These are phyloP conservation scores for Heritiera fomes DNA, from an alignment of 345 rosid species.

Conservation along the genomic window DNA sequence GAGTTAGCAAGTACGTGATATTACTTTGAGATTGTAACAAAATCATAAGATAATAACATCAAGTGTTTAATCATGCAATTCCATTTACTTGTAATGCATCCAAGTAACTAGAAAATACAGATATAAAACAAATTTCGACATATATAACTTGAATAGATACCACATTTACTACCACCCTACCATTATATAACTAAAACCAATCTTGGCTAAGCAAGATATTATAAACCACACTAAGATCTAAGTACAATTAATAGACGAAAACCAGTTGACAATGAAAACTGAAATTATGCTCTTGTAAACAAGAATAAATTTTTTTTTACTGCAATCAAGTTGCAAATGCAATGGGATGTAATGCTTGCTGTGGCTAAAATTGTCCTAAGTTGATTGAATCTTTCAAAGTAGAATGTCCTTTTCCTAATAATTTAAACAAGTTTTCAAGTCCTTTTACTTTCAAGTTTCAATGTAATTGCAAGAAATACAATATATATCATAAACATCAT, in stretches of 20 bases:
- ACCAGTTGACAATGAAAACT: not conserved
- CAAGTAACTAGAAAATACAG: constrained; percentile 39
- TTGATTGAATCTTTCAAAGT: not conserved
- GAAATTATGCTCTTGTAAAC: not conserved
- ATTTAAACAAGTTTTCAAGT: not conserved
- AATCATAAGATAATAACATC: constrained; percentile 53
- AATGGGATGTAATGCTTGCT: not conserved
- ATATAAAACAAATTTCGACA: not conserved
- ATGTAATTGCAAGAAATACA: not conserved
- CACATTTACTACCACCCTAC: not conserved
- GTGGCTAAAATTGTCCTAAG: not conserved
- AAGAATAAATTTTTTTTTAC: not conserved
- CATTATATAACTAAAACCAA: constrained; percentile 6
- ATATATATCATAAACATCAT: not conserved
- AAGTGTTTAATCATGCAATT: constrained; percentile 49
- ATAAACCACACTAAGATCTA: not conserved
- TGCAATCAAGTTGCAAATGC: not conserved
- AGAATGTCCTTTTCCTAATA: not conserved
- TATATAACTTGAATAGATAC: not conserved
- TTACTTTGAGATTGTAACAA: constrained; percentile 54
- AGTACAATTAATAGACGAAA: not conserved
- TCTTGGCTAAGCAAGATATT: not conserved
- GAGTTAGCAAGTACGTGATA: constrained; percentile 52
- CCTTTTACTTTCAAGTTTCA: not conserved
- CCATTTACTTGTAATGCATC: constrained; percentile 67